Conservation (phyloP, 805 yeast species). For the Martiniozyma abietophila region DNA sequence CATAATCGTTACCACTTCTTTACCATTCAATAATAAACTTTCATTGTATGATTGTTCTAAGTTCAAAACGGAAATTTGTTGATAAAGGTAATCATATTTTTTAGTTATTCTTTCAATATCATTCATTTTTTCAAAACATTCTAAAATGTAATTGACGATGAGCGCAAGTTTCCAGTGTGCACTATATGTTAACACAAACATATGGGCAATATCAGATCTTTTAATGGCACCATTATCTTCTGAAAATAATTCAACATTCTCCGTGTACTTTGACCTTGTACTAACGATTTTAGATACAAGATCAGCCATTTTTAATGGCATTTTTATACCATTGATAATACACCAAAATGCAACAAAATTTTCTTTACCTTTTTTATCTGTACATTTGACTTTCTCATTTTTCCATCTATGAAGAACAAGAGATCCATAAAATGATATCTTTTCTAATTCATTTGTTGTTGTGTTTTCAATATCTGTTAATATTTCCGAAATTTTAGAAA, state of each 20-base stretch:
- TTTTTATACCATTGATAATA: slow-evolving; percentile 61
- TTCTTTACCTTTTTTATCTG: slow-evolving; percentile 17
- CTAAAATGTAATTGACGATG: slow-evolving; percentile 14
- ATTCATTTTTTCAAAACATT: slow-evolving; percentile 10
- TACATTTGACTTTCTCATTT: slow-evolving; percentile 23
- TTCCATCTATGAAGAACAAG: slow-evolving; percentile 44
- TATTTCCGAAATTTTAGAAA: slow-evolving; percentile 14
- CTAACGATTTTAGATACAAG: slow-evolving; percentile 37
- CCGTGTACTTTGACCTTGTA: slow-evolving; percentile 20
- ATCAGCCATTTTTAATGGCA: slow-evolving; percentile 48
- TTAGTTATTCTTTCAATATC: slow-evolving; percentile 17
- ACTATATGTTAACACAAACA: slow-evolving; percentile 42
- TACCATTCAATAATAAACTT: slow-evolving; percentile 72
- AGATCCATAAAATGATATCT: slow-evolving; percentile 35
- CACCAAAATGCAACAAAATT: slow-evolving; percentile 39
- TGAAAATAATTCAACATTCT: slow-evolving; percentile 15
- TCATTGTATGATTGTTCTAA: slow-evolving; percentile 38
- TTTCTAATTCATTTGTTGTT: slow-evolving; percentile 15
- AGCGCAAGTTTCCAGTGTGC: slow-evolving; percentile 39
- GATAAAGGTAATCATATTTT: slow-evolving; percentile 28
- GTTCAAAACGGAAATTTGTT: slow-evolving; percentile 24
- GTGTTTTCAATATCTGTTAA: background rate
- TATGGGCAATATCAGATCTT: slow-evolving; percentile 53
- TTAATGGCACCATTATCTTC: slow-evolving; percentile 21
- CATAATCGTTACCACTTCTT: slow-evolving; percentile 43